Base-by-base conservation (phyloP, 306 rosid genomes). In the Fragaria ananassa region DNA sequence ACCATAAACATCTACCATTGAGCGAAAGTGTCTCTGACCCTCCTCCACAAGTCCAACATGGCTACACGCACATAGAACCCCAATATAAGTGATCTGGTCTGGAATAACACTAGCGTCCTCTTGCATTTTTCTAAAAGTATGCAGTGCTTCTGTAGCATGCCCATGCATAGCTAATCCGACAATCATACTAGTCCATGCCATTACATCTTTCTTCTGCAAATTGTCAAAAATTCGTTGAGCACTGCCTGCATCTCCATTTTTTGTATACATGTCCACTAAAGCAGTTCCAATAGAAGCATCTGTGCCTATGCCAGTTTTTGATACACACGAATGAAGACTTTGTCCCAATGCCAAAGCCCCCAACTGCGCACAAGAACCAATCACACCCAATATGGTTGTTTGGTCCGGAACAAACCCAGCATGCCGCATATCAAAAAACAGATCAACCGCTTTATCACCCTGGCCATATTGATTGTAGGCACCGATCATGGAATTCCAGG, bases 131-230 rank as follows among this genome's bases (percentile, higher is more conserved):
- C 82, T 78, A 74, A 91, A 89, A 76, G 81, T 71, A 25, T 56
- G 62, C 77, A 89, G 81, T 15, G 93, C 97, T 83, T 91, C 93
- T 34, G 78, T 29, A 12, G 89, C 97, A 53, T 83, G 82, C 13
- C 96, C 96, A 9, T 93, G 90, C 77, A 80, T 80, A 31, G 97
- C 97, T 31, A 91, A 86, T 67, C 92, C 76, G 5, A 81, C 70
- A 39, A 93, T 89, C 91, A 93, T 88, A 82, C 89, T 88, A 19
- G 92, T 89, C 89, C 98, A 89, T 60, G 89, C 85, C 79, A 83
- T 88, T 71, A 80, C 87, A 78, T 93, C 97, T 82, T 89, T 93
- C 56, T 86, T 86, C 72, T 63, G 78, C 82, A 89, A 57, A 74
- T 80, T 77, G 67, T 10, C 41, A 44, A 91, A 93, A n/a, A 88